A percentile compares a stretch with the other conserved stretches of the same genome.
Conservation (phyloP, 306 rosid species). For the Trifolium fragiferum region DNA sequence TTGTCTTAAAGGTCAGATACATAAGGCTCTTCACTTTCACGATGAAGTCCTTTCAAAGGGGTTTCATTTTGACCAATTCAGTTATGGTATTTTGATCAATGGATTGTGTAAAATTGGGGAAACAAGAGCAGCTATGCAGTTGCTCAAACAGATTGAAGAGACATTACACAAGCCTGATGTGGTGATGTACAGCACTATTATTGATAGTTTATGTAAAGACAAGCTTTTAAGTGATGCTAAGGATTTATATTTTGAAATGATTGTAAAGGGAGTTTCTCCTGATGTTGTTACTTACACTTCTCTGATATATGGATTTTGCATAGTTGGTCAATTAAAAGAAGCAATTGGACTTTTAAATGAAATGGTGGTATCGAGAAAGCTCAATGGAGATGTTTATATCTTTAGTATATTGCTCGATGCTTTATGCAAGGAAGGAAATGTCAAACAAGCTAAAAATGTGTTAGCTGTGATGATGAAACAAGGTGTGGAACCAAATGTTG, state of each 20-base stretch:
- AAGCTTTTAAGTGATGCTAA: background rate
- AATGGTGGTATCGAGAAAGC: no score
- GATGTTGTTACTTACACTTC: background rate
- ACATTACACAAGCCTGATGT: background rate
- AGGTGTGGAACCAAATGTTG: background rate
- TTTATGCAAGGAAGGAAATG: slow-evolving; percentile 25
- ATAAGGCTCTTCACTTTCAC: background rate
- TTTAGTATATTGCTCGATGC: background rate
- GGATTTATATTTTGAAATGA: background rate
- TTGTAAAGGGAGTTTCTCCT: background rate
- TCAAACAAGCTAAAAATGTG: slow-evolving; percentile 2
- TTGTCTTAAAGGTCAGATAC: background rate
- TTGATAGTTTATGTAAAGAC: background rate
- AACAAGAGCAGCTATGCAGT: background rate
- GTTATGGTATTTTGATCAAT: background rate
- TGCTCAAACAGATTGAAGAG: background rate
- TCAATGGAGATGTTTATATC: no score
- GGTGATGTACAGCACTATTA: background rate
- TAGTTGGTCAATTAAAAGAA: background rate
- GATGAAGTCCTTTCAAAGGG: background rate
- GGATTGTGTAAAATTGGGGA: background rate
- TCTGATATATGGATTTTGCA: background rate
- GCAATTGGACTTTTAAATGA: no score
- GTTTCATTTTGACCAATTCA: background rate
- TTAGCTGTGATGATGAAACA: slow-evolving; percentile 5